Evolutionary conservation across 768 basidiomycete species (phyloP), one percentile per base, ranked within the genome.

Genomic region (Floccularia luteovirens): DNA sequence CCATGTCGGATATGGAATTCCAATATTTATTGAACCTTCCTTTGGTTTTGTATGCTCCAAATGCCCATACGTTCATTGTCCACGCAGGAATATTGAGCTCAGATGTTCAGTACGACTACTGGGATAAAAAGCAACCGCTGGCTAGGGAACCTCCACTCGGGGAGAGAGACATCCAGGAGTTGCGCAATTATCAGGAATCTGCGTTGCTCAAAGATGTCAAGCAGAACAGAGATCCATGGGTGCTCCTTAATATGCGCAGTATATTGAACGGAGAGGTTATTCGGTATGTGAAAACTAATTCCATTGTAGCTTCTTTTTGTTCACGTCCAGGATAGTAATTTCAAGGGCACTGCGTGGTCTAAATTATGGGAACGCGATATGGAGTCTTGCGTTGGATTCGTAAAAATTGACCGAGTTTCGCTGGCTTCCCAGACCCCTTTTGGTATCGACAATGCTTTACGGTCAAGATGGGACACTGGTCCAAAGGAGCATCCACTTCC

Each of bases 1-100:
- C 67, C 32, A 74, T 93, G 68, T 63, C 77, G n/a, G 54, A 54
- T 13, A 56, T 56, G 2, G 71, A 90, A 35, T 87, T 79, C 46
- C 49, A 64, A n/a, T 97, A 92, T 57, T 70, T 96, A 21, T 56
- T 75, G 22, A 63, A 73, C n/a, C 61, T 91, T 0, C 92, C 93
- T 0, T 63, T 91, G 22, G 67, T 72, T 35, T 64, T 92, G 5
- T 79, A 94, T 53, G 60, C 86, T 12, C 88, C 90, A 0, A 70
- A 71, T 2, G 74, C 83, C 2, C 88, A 93, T 51, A 60, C 79
- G 1, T 80, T 79, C 61, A 68, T 93, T 34, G 87, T 82, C 1
- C 91, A 96, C 48, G 92, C 79, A 1, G 93, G 93, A 4, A 51
- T 94, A 14, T 69, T 97, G 1, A 72, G 90, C 0, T 72, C 69